Evolutionary conservation across 352 stramenopile genomes (phyloP), one percentile per base, ranked within the genome.

Genomic region (Globisporangium uncinulatum): DNA sequence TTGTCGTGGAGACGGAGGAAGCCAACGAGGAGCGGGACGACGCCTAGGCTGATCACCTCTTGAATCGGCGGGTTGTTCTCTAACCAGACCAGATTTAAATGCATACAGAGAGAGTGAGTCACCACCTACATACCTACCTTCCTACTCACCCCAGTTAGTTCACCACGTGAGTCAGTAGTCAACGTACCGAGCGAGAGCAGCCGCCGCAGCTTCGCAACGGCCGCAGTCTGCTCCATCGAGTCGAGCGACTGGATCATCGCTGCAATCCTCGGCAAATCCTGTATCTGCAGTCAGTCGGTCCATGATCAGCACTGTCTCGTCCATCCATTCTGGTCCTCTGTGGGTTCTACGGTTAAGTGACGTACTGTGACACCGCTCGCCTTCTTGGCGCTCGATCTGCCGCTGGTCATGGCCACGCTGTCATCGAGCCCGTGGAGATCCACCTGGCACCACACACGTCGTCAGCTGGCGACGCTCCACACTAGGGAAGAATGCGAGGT

Each of bases 41-140:
- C 96, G 50, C 96, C 96, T 1, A 90, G 90, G n/a, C 98, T 79
- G 64, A 99, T 99, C 45, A 99, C 97, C 69, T 99, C 88, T 61
- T 99, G 96, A 67, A 99, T 99, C 15, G 97, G 97, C 29, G 97
- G 97, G 69, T 99, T 99, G 67, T 95, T 96, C 70, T 99, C 96
- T 80, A 17, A 99, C 96, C 62, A 98, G 82, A 29, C 24, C 24
- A 29, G 1, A 29, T 29, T 29, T 29, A 29, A 4, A 29, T 89
- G 7, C 9, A 9, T 13, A 8, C 34, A 20, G 37, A 42, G 39
- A 55, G n/a, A 24, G 15, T 19, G 45, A 61, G 46, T 37, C 17
- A 56, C 49, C 19, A 39, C 24, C 24, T 29, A 17, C 14, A 20
- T 14, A 42, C 34, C 14, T 37, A 17, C 14, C n/a, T 14, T 36